Evolutionary conservation across 352 stramenopile genomes (phyloP), one percentile per base, ranked within the genome.

Genomic region (Pythium guiyangense): DNA sequence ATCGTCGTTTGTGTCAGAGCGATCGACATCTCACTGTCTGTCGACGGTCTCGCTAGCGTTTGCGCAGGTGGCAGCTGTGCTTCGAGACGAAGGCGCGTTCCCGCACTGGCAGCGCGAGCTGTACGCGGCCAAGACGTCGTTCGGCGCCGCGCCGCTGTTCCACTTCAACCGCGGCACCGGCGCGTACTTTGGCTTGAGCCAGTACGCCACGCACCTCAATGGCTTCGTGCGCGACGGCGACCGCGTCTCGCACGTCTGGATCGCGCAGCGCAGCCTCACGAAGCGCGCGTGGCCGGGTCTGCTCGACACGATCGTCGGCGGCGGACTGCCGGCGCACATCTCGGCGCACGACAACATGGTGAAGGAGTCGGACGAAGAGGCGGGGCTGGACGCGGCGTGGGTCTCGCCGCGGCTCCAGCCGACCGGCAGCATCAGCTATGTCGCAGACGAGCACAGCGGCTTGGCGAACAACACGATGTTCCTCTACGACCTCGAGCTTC

Each of bases 131-230:
- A 81, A 71, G 67, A 70, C 59, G 3, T 65, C 64, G 44, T 82
- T 83, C 53, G 66, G 64, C 34, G 69, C 69, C 26, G 55, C 54
- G 8, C 75, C 76, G 35, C 62, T 89, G 18, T 88, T 92, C 57
- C 69, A 63, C 55, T 86, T 75, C 59, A 68, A 92, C 35, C 79
- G 82, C n/a, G 77, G 78, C 25, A 76, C 77, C n/a, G 79, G 70
- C 34, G 59, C 67, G 27, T 72, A 64, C 60, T 92, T 92, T 27
- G 79, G 82, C 2, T 63, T 92, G 27, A 78, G 65, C 31, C 73
- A 86, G 56, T 92, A 75, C 56, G 82, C 71, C 42, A 87, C 77
- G 15, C 77, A 90, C 59, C 63, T 90, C 39, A 92, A 92, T 25
- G 79, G 82, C 27, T 92, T 79, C 37, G 72, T 88, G 37, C 69